phyloP scores from a whole-genome alignment of 2,329 filamentous ascomycete genomes.

The Fusarium sulawesiense region DNA sequence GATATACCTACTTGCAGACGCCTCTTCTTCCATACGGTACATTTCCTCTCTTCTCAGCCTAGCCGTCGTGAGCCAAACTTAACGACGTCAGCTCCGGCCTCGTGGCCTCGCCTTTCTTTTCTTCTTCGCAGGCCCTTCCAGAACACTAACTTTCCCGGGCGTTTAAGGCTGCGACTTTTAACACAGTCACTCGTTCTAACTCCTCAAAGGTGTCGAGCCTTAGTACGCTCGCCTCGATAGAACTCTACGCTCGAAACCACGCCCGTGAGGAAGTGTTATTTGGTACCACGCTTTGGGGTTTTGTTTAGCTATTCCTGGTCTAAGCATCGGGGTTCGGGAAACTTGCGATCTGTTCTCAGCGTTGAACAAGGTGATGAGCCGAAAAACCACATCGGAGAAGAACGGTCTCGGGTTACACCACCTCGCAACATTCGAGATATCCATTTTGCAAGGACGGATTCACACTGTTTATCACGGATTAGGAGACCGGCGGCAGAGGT shows the following conservation, averaged over 20 bases:
- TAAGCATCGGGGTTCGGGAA: slow-evolving; percentile 30
- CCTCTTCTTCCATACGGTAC: slow-evolving; percentile 43
- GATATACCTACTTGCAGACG: slow-evolving; percentile 50
- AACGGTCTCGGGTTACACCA: slow-evolving; percentile 38
- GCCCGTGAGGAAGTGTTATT: slow-evolving; percentile 8
- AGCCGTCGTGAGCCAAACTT: slow-evolving; percentile 41
- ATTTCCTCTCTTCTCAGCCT: slow-evolving; percentile 44
- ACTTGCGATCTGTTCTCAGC: slow-evolving; percentile 31
- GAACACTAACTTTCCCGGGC: slow-evolving; percentile 29
- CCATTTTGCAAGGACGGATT: slow-evolving; percentile 30
- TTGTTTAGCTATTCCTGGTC: slow-evolving; percentile 22
- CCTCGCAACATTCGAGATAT: slow-evolving; percentile 36
- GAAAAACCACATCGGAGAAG: slow-evolving; percentile 36
- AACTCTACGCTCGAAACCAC: slow-evolving; percentile 11
- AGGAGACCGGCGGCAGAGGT: slow-evolving; percentile 28
- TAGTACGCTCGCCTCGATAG: slow-evolving; percentile 13
- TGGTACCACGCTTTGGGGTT: slow-evolving; percentile 16
- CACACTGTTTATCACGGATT: slow-evolving; percentile 26
- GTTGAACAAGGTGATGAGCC: slow-evolving; percentile 38
- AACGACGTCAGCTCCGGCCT: slow-evolving; percentile 46
- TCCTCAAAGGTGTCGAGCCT: slow-evolving; percentile 9
- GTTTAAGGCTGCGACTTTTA: slow-evolving; percentile 24
- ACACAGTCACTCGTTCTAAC: slow-evolving; percentile 34
- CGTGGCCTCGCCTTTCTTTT: slow-evolving; percentile 44
- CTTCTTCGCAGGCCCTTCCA: slow-evolving; percentile 39